Conservation (phyloP, 208 protist genomes). For the Balamuthia mandrillaris region DNA sequence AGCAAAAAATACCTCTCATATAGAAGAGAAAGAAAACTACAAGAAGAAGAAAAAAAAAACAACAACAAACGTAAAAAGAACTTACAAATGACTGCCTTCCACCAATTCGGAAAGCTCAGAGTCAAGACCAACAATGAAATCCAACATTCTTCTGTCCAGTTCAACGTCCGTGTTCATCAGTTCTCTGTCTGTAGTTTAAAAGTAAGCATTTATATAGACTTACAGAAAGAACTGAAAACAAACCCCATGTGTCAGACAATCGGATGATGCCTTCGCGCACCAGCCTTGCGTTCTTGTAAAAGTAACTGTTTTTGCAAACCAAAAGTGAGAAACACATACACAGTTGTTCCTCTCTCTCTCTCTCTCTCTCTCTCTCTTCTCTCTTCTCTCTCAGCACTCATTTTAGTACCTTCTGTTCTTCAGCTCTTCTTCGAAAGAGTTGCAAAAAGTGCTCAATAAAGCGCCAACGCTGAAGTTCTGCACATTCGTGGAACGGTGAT, state of each 20-base stretch:
- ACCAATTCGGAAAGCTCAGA: slow-evolving; percentile 56
- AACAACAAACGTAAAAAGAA: too few species aligned
- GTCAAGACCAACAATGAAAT: slow-evolving; percentile 59
- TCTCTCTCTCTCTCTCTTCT: too few species aligned
- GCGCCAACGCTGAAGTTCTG: neutral
- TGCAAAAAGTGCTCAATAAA: neutral
- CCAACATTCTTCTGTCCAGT: slow-evolving; percentile 54
- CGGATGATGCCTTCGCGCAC: slow-evolving; percentile 49
- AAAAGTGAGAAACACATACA: slow-evolving; percentile 2
- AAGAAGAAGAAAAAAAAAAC: too few species aligned
- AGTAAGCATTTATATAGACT: neutral
- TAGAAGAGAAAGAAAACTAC: neutral
- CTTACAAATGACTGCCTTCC: too few species aligned
- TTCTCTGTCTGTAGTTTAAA: neutral
- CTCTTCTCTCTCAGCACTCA: too few species aligned
- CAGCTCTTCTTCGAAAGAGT: neutral
- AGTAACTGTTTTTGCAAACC: slow-evolving; percentile 28
- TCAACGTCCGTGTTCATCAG: slow-evolving; percentile 25
- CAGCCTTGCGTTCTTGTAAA: slow-evolving; percentile 50
- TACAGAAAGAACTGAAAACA: neutral
- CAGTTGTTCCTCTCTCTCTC: neutral
- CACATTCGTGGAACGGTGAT: neutral
- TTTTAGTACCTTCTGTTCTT: too few species aligned
- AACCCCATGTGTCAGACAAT: neutral
- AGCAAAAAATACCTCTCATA: neutral